Conservation (phyloP, 306 rosid genomes). For the Quercus parvula region DNA sequence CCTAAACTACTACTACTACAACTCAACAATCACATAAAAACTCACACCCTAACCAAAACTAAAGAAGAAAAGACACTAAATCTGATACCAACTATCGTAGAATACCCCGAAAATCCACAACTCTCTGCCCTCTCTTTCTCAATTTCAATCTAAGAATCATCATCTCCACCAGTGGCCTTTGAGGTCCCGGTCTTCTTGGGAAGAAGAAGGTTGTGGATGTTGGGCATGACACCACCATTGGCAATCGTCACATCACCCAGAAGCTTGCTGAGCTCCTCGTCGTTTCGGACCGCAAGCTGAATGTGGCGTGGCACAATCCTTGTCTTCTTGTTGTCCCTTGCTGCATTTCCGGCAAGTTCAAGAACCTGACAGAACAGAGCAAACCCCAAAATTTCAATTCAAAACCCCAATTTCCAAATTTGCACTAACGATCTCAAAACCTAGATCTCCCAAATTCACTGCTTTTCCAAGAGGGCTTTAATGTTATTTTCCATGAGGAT, state of each 20-base stretch:
- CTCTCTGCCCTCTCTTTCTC: too few relatives aligned
- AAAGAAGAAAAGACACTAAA: background rate
- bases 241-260: conserved; percentile 87
- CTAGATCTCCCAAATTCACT: background rate
- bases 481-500: background rate
- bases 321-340: conserved; percentile 91
- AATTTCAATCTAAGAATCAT: conserved; percentile 39
- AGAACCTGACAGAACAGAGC: conserved; percentile 46
- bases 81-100: background rate
- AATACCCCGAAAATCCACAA: background rate
- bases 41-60: background rate
- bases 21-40: conserved; percentile 5
- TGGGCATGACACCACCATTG: conserved; percentile 94
- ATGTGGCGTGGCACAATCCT: conserved; percentile 87
- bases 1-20: conserved; percentile 32
- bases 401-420: background rate
- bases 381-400: background rate
- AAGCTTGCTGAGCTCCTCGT: conserved; percentile 89
- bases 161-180: conserved; percentile 52
- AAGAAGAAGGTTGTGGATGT: conserved; percentile 77
- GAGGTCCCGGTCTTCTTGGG: conserved; percentile 75
- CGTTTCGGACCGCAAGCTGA: conserved; percentile 76
- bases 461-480: background rate
- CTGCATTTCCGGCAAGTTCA: conserved; percentile 91
- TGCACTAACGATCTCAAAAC: background rate